Conservation (phyloP, 371 early-diverging fungal genomes). For the Choanephora cucurbitarum region DNA sequence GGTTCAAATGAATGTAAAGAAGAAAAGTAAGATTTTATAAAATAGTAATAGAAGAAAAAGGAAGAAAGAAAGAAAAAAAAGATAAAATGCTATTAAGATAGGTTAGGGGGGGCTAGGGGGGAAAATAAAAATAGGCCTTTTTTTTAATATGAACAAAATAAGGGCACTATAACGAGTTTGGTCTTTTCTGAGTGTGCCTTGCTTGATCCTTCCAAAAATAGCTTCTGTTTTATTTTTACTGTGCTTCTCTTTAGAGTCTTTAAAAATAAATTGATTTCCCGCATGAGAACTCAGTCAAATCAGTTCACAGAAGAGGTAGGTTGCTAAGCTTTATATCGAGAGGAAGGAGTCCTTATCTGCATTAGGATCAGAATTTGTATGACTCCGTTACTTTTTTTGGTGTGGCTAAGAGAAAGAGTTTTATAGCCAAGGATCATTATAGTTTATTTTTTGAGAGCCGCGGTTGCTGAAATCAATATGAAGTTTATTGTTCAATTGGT, state of each 20-base stretch:
- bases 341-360: too few species aligned
- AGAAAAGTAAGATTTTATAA: conserved; percentile 6
- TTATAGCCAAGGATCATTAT: too few species aligned
- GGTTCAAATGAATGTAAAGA: conserved; percentile 1
- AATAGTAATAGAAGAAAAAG: conserved; percentile 11
- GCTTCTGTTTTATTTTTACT: neutral
- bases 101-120: neutral
- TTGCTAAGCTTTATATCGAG: too few species aligned
- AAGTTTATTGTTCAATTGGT: too few species aligned
- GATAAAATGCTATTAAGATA: conserved; percentile 2
- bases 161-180: conserved; percentile 26
- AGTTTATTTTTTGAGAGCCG: too few species aligned
- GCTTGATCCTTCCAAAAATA: conserved; percentile 8
- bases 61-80: conserved; percentile 14
- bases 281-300: too few species aligned
- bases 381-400: too few species aligned
- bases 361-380: too few species aligned
- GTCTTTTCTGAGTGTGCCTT: conserved; percentile 10
- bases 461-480: too few species aligned
- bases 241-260: too few species aligned
- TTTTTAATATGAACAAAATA: conserved; percentile 30
- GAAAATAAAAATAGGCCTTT: conserved; percentile 5
- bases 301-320: too few species aligned
- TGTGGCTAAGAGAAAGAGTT: too few species aligned
- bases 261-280: neutral